Conservation (phyloP, 805 yeast species). For the Cephaloascus albidus region DNA sequence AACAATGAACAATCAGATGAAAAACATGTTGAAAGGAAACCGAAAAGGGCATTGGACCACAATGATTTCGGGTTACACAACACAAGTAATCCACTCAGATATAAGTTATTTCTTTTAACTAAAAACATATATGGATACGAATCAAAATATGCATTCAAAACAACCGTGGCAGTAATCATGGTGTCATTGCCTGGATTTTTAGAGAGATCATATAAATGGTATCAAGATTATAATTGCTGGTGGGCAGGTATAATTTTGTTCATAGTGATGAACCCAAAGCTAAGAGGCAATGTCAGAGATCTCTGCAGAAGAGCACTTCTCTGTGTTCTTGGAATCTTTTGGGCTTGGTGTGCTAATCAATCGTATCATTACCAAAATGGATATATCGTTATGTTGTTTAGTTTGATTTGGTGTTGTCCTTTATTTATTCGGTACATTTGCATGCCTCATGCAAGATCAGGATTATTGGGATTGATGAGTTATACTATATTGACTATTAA, state of each 20-base stretch:
- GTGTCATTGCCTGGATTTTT: constrained; percentile 36
- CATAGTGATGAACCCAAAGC: constrained; percentile 28
- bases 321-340: constrained; percentile 30
- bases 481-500: constrained; percentile 30
- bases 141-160: constrained; percentile 33
- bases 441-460: constrained; percentile 31
- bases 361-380: constrained; percentile 25
- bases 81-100: constrained; percentile 21
- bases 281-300: constrained; percentile 13
- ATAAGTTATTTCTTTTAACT: constrained; percentile 25
- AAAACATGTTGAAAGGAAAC: constrained; percentile 1
- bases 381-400: constrained; percentile 29
- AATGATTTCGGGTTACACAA: constrained; percentile 31
- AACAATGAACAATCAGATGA: not conserved
- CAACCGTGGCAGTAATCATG: constrained; percentile 23
- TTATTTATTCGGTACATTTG: constrained; percentile 22
- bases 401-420: constrained; percentile 21
- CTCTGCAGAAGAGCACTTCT: constrained; percentile 23
- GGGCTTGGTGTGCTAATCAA: constrained; percentile 38
- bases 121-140: constrained; percentile 23
- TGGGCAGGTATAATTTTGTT: constrained; percentile 30
- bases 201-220: constrained; percentile 29
- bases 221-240: constrained; percentile 28
- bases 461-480: constrained; percentile 26
- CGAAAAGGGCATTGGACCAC: constrained; percentile 28